These are phyloP conservation scores for Pelargonium citronellum DNA, from an alignment of 441 rosid species.

Conservation along the genomic window DNA sequence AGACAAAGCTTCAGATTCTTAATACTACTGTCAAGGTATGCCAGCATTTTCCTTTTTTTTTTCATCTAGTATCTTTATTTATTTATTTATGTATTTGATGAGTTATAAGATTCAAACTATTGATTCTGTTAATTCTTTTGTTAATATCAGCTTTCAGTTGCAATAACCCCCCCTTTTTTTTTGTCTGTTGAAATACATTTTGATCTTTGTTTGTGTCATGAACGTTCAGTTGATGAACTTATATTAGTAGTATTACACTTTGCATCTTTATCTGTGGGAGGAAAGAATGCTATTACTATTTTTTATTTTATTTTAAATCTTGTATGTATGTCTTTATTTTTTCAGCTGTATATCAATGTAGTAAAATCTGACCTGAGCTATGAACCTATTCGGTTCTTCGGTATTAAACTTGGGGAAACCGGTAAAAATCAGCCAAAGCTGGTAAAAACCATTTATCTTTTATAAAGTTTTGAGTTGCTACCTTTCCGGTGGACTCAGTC, in stretches of 20 bases:
- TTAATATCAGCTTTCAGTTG: conserved; percentile 2
- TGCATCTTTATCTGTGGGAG: neutral
- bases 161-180: neutral
- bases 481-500: too few species aligned
- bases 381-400: too few species aligned
- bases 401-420: too few species aligned
- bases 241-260: neutral
- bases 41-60: neutral
- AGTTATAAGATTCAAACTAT: neutral
- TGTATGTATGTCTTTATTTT: too few species aligned
- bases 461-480: too few species aligned
- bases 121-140: neutral
- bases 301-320: neutral
- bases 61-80: neutral
- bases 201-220: neutral
- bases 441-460: too few species aligned
- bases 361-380: too few species aligned
- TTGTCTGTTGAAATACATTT: neutral
- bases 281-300: neutral
- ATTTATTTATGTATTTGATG: neutral
- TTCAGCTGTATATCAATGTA: too few species aligned
- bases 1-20: conserved; percentile 88
- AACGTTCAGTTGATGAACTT: neutral
- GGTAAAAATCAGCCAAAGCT: too few species aligned
- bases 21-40: conserved; percentile 69